Conservation (phyloP, 371 early-diverging fungal genomes). For the Haplosporangium sp. region DNA sequence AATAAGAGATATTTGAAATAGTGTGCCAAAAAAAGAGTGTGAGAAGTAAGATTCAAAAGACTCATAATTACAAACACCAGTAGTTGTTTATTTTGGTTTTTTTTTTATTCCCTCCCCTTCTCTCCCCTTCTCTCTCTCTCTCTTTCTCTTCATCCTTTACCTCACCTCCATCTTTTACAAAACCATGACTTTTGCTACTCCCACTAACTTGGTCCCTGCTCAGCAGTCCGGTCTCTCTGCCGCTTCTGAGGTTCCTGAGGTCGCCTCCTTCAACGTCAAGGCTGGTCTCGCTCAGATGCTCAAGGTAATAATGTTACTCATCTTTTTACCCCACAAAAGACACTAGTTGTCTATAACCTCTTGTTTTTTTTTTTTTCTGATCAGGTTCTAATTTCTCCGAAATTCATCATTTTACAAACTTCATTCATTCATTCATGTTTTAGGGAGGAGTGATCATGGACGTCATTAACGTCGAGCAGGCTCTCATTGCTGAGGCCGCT, state of each 20-base stretch:
- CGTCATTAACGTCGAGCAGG: slow-evolving; percentile 97
- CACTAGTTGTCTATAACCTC: not conserved
- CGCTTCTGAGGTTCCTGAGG: slow-evolving; percentile 52
- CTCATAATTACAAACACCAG: no score
- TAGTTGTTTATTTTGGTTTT: no score
- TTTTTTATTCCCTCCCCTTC: not conserved
- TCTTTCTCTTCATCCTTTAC: not conserved
- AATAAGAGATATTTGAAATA: not conserved
- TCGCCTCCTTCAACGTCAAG: slow-evolving; percentile 81
- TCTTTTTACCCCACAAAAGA: not conserved
- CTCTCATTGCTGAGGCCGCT: slow-evolving; percentile 97
- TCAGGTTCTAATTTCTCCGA: not conserved
- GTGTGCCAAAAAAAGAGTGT: no score
- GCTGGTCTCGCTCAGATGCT: slow-evolving; percentile 97
- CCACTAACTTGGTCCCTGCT: slow-evolving; percentile 77
- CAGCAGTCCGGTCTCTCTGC: slow-evolving; percentile 40
- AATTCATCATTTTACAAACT: no score
- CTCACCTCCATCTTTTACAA: not conserved
- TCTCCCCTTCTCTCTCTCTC: not conserved
- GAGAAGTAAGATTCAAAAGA: no score
- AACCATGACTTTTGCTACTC: slow-evolving; percentile 63
- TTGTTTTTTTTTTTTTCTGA: not conserved
- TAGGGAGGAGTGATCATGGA: slow-evolving; percentile 99
- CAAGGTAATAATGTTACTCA: slow-evolving; percentile 74
- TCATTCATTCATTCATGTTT: not conserved